Evolutionary conservation across 805 yeast genomes (phyloP).

Genomic region (Cyberlindnera americana): DNA sequence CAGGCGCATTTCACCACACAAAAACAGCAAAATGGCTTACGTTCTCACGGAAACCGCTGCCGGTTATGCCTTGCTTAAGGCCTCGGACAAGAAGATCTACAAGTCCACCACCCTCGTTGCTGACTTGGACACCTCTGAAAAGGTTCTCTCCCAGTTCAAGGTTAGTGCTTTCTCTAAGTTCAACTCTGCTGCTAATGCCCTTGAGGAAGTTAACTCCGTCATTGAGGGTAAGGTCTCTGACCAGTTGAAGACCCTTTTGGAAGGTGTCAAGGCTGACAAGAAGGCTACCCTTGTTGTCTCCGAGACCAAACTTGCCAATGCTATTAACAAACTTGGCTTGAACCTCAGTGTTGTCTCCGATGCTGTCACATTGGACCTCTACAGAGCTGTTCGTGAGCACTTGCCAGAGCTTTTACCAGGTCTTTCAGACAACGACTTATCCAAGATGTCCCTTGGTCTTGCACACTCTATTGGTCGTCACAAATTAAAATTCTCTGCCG

Average conservation of each 20-base stretch:
- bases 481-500: conserved; percentile 95
- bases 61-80: conserved; percentile 96
- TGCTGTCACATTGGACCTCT: conserved; percentile 90
- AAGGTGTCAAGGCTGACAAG: conserved; percentile 74
- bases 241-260: conserved; percentile 72
- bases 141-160: conserved; percentile 87
- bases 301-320: conserved; percentile 93
- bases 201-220: conserved; percentile 90
- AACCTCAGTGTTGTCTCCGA: conserved; percentile 88
- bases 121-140: conserved; percentile 78
- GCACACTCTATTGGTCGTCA: conserved; percentile 99
- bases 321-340: conserved; percentile 91
- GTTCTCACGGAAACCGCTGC: conserved; percentile 98
- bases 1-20: background rate
- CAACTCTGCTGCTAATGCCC: conserved; percentile 89
- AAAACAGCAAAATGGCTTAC: conserved; percentile 55
- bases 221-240: conserved; percentile 92
- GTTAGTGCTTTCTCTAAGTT: conserved; percentile 95
- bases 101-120: conserved; percentile 71
- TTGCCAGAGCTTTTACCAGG: conserved; percentile 95
- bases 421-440: conserved; percentile 73
- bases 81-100: conserved; percentile 95
- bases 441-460: conserved; percentile 96
- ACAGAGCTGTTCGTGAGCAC: conserved; percentile 92
- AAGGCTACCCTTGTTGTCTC: conserved; percentile 86